A percentile compares a stretch with the other conserved stretches of the same genome.
phyloP scores from a whole-genome alignment of 306 rosid species.

The Acacia crassicarpa region DNA sequence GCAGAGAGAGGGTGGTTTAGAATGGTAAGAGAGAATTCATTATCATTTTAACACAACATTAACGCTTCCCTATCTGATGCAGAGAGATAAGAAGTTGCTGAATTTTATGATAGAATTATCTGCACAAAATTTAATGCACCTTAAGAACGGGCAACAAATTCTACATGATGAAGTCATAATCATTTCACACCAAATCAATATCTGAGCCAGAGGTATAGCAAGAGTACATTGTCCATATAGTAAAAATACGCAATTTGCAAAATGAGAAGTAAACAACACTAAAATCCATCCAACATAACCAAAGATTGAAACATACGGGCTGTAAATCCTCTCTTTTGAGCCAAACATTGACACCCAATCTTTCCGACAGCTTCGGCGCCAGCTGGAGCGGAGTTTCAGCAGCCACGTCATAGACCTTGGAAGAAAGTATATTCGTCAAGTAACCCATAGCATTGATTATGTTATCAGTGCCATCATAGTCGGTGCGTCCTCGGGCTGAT shows the following conservation, averaged over 20 bases:
- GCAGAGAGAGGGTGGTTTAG: neutral
- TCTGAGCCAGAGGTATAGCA: neutral
- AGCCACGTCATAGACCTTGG: slow-evolving; percentile 87
- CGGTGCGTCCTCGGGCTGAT: slow-evolving; percentile 52
- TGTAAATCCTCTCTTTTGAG: slow-evolving; percentile 92
- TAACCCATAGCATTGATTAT: slow-evolving; percentile 57
- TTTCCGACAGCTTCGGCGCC: slow-evolving; percentile 72
- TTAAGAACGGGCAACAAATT: neutral
- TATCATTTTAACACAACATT: neutral
- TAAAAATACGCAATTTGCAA: neutral
- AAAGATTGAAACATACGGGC: slow-evolving; percentile 56
- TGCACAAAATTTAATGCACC: neutral
- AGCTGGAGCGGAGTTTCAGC: slow-evolving; percentile 78
- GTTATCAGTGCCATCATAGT: slow-evolving; percentile 22
- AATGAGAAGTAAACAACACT: neutral
- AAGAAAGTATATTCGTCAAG: slow-evolving; percentile 77
- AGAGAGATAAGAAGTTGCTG: neutral
- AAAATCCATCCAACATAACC: neutral
- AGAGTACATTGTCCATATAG: neutral
- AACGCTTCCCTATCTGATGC: too few relatives aligned
- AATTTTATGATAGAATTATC: neutral
- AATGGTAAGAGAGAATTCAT: neutral
- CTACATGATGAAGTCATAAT: neutral
- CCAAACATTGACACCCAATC: slow-evolving; percentile 73
- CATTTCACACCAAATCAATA: neutral